These are phyloP conservation scores for Russula sp. DNA, from an alignment of 768 basidiomycete genomes.

Conservation along the genomic window DNA sequence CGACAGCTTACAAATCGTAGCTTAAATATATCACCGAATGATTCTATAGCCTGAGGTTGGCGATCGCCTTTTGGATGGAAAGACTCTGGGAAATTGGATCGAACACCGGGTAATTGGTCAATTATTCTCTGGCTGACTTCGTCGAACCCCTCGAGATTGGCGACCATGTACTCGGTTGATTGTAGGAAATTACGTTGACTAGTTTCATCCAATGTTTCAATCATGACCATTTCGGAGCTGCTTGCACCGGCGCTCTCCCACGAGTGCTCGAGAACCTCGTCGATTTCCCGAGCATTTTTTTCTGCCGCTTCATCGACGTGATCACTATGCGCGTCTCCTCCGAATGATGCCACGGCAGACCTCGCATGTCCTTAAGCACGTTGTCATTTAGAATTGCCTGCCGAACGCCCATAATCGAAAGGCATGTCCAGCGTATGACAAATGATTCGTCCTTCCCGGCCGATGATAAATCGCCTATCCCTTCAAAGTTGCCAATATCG, in stretches of 20 bases:
- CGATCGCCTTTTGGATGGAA: background rate
- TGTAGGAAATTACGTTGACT: no score
- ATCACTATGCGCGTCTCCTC: no score
- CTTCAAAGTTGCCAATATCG: background rate
- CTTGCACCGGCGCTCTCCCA: no score
- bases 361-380: background rate
- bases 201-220: no score
- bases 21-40: background rate
- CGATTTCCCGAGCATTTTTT: background rate
- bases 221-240: no score
- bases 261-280: background rate
- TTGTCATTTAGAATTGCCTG: background rate
- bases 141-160: background rate
- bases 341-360: background rate
- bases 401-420: background rate
- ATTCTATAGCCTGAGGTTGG: background rate
- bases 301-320: background rate
- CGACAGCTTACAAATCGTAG: background rate
- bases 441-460: background rate
- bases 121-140: background rate
- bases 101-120: background rate
- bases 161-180: background rate
- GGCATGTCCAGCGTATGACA: constrained; percentile 1
- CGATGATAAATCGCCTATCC: background rate
- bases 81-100: background rate